A percentile compares a stretch with the other conserved stretches of the same genome.
phyloP scores from a whole-genome alignment of 2,329 filamentous ascomycete species.

The Fusarium sp. region DNA sequence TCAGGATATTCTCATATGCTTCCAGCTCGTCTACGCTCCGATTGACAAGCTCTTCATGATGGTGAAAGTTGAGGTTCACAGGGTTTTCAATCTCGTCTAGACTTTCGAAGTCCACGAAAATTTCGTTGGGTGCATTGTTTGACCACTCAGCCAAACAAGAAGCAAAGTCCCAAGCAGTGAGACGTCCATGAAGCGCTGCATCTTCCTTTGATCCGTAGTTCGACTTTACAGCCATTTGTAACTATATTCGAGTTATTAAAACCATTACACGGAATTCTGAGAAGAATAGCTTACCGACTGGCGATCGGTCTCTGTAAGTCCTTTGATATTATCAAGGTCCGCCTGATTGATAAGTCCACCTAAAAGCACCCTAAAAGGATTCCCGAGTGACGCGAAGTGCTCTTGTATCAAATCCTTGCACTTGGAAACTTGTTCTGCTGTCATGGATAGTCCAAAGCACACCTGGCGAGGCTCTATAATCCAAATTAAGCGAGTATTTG shows the following conservation, averaged over 20 bases:
- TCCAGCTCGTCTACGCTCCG: slow-evolving; percentile 36
- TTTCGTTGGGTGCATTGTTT: slow-evolving; percentile 41
- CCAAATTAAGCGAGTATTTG: slow-evolving; percentile 38
- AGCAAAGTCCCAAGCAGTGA: slow-evolving; percentile 42
- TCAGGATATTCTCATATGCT: slow-evolving; percentile 29
- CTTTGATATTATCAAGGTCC: slow-evolving; percentile 26
- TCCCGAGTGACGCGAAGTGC: slow-evolving; percentile 29
- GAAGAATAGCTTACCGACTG: slow-evolving; percentile 23
- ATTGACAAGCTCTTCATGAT: slow-evolving; percentile 44
- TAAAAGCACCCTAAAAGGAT: slow-evolving; percentile 40
- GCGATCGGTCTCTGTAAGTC: slow-evolving; percentile 22
- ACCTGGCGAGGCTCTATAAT: slow-evolving; percentile 47
- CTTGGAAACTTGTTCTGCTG: slow-evolving; percentile 21
- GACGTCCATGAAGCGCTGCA: slow-evolving; percentile 35
- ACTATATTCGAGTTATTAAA: slow-evolving; percentile 15
- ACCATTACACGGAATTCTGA: too few species aligned
- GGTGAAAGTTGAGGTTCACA: slow-evolving; percentile 63
- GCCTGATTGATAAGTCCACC: slow-evolving; percentile 38
- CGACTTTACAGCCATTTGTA: slow-evolving; percentile 37
- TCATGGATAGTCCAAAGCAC: slow-evolving; percentile 36
- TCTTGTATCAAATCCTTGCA: slow-evolving; percentile 34
- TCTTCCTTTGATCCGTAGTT: slow-evolving; percentile 30
- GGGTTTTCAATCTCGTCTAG: slow-evolving; percentile 55
- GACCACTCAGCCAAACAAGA: slow-evolving; percentile 37
- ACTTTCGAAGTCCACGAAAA: slow-evolving; percentile 55